Base-by-base conservation (phyloP, 1,284 basidiomycete species). In the Rhizoctonia solani region DNA sequence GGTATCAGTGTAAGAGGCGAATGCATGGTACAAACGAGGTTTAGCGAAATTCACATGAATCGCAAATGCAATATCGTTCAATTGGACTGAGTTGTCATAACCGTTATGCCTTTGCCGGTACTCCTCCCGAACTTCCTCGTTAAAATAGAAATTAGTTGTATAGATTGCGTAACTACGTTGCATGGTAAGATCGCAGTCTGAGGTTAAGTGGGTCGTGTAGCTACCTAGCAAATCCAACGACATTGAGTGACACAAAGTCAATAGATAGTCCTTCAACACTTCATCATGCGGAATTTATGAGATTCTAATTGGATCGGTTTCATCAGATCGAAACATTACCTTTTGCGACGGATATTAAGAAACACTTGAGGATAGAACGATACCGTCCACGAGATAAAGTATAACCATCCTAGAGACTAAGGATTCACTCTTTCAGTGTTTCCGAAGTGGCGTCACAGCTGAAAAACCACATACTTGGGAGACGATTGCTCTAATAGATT, bases 51-150 rank as follows among this genome's bases (percentile, higher is more conserved):
- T 50, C 34, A 71, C 73, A 66, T 74, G 74, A 27, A 71, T 56
- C 11, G 72, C 72, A 50, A 77, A 77, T 3, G 72, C 74, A 16
- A 76, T 66, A 49, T 77, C 76, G 67, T 77, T 77, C 19, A 63
- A 65, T 37, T 68, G 63, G 9, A 76, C 75, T 5, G 71, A 69
- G 6, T 74, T 74, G 16, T 69, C 47, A 63, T 75, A 72, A 1
- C 76, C 76, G 27, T 70, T 55, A 65, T 76, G 71, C 8, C 75
- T 63, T n/a, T 44, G 56, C 19, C 69, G 63, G 52, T 76, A 77
- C 54, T 75, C 69, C 19, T 71, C 44, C 9, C 74, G 63, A 4
- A 76, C 72, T 0, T 37, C 50, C 4, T 63, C 30, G 25, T 72
- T 73, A 14, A 69, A 69, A 46, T 71, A 70, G 14, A 77, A 72